Evolutionary conservation across 345 rosid genomes (phyloP).

Genomic region (Draba incana): DNA sequence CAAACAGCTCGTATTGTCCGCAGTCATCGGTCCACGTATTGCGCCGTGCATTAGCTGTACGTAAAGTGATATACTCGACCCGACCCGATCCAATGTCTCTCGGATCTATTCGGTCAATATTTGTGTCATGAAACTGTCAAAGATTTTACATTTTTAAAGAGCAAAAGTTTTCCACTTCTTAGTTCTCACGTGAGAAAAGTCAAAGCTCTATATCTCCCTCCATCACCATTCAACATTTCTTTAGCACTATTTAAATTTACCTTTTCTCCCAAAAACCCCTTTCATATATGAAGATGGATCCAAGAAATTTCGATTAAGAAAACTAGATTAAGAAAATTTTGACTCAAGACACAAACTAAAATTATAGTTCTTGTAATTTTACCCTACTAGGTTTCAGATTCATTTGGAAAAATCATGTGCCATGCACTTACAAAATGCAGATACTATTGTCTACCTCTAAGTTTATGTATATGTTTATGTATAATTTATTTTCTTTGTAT

Average conservation of each 20-base stretch:
- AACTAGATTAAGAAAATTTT: background rate
- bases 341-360: background rate
- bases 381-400: background rate
- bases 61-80: conserved; percentile 30
- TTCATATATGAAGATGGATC: conserved; percentile 18
- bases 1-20: conserved; percentile 43
- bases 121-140: conserved; percentile 36
- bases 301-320: background rate
- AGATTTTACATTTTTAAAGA: conserved; percentile 5
- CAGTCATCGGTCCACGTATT: conserved; percentile 57
- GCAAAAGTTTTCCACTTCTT: conserved; percentile 8
- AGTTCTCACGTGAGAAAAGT: conserved; percentile 38
- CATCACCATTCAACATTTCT: conserved; percentile 15
- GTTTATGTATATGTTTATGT: background rate
- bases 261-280: background rate
- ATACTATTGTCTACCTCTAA: too few species aligned
- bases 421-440: background rate
- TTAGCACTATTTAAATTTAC: background rate
- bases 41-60: conserved; percentile 62
- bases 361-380: background rate
- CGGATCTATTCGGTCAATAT: conserved; percentile 32
- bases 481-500: too few species aligned
- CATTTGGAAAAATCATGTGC: background rate
- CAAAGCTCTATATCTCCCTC: conserved; percentile 35
- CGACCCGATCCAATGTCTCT: background rate